Evolutionary conservation across 2,329 filamentous ascomycete genomes (phyloP).

Genomic region (Didymella lethalis): DNA sequence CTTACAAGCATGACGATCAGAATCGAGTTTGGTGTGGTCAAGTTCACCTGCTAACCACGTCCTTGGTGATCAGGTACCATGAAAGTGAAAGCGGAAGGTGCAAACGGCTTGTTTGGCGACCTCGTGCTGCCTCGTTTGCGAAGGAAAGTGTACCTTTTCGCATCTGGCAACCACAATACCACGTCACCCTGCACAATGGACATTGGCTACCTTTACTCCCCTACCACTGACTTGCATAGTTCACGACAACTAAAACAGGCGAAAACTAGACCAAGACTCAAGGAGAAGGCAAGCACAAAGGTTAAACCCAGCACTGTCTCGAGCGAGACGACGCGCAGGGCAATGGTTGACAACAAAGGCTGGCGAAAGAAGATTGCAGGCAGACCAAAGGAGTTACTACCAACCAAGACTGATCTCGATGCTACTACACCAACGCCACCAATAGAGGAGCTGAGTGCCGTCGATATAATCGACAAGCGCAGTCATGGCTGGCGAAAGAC

Average conservation of each 20-base stretch:
- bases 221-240: neutral
- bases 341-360: slow-evolving; percentile 23
- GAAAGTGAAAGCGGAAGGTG: slow-evolving; percentile 16
- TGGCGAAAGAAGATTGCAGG: slow-evolving; percentile 37
- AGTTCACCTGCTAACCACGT: too few relatives aligned
- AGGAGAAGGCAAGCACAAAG: neutral
- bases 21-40: neutral
- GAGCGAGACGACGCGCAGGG: neutral
- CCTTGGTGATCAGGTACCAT: neutral
- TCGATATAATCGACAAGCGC: slow-evolving; percentile 30
- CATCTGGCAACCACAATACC: slow-evolving; percentile 5
- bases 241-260: neutral
- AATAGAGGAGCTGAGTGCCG: neutral
- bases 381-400: slow-evolving; percentile 26
- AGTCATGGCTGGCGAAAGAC: slow-evolving; percentile 37
- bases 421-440: slow-evolving; percentile 6
- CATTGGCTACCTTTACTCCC: slow-evolving; percentile 3
- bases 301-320: neutral
- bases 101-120: slow-evolving; percentile 4
- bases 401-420: slow-evolving; percentile 16
- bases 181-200: slow-evolving; percentile 6
- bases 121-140: neutral
- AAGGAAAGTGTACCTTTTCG: slow-evolving; percentile 2
- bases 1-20: neutral
- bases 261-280: neutral